Conservation (phyloP, 331 rosid species). For the Saraca asoca region DNA sequence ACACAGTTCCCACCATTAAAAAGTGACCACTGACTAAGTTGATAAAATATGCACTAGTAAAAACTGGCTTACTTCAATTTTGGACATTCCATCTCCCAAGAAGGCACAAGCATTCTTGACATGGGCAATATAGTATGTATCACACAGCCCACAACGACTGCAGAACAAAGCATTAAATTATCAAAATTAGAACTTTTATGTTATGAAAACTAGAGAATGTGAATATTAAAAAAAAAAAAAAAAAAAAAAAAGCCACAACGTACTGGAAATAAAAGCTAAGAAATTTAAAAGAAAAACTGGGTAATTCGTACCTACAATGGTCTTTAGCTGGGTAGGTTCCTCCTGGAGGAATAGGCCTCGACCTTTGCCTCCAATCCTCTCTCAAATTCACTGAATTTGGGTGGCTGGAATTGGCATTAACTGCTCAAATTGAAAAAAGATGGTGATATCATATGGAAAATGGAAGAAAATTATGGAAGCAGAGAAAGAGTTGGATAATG, state of each 20-base stretch:
- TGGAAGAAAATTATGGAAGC: neutral
- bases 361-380: constrained; percentile 84
- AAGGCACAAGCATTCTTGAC: constrained; percentile 97
- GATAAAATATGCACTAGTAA: constrained; percentile 7
- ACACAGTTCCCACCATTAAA: too few relatives aligned
- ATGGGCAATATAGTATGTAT: constrained; percentile 92
- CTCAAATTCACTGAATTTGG: constrained; percentile 54
- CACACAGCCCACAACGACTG: constrained; percentile 93
- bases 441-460: constrained; percentile 14
- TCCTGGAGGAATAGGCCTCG: constrained; percentile 87
- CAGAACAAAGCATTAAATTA: constrained; percentile 9
- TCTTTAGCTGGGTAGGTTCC: constrained; percentile 95
- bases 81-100: constrained; percentile 97
- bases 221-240: neutral
- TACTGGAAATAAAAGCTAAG: neutral
- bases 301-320: constrained; percentile 71
- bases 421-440: neutral
- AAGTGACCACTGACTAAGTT: too few relatives aligned
- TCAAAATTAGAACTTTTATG: neutral
- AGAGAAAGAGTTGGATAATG: neutral
- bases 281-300: neutral
- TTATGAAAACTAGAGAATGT: neutral
- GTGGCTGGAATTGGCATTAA: constrained; percentile 48
- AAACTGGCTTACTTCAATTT: constrained; percentile 68
- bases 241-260: neutral